Conservation (phyloP, 768 basidiomycete genomes). For the Boletus vinaceobasis region DNA sequence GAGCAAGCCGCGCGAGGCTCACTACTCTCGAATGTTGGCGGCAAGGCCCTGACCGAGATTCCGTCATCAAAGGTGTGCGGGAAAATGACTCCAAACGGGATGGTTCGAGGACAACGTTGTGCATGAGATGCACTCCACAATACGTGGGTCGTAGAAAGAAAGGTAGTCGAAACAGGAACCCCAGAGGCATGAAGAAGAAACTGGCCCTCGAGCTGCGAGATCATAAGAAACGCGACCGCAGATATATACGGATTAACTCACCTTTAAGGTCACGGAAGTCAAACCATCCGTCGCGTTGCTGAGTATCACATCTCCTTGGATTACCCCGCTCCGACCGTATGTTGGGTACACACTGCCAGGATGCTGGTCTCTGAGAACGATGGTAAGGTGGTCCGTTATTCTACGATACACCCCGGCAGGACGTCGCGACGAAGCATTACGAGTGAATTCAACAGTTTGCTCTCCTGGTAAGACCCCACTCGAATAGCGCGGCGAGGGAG, state of each 20-base stretch:
- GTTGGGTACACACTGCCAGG: constrained; percentile 20
- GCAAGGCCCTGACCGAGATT: constrained; percentile 34
- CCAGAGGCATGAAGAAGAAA: constrained; percentile 17
- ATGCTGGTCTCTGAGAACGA: constrained; percentile 23
- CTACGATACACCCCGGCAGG: constrained; percentile 24
- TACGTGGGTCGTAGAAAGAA: constrained; percentile 16
- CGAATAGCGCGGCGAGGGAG: constrained; percentile 55
- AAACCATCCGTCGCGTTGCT: constrained; percentile 3
- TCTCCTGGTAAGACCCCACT: constrained; percentile 48
- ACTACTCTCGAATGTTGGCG: constrained; percentile 43
- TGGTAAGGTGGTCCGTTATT: constrained; percentile 27
- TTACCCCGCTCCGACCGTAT: constrained; percentile 19
- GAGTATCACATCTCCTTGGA: constrained; percentile 25
- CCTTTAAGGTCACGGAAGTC: constrained; percentile 23
- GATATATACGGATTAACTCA: background rate
- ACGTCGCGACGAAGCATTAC: constrained; percentile 1
- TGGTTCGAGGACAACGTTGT: constrained; percentile 30
- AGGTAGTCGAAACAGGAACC: constrained; percentile 7
- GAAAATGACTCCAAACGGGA: constrained; percentile 44
- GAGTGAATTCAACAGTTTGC: constrained; percentile 46
- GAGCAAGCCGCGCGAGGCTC: constrained; percentile 33
- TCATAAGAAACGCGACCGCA: background rate
- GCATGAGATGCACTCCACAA: constrained; percentile 18
- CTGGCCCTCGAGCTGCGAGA: constrained; percentile 23
- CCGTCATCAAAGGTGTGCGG: constrained; percentile 45